Base-by-base conservation (phyloP, 176 grass and related monocot species). In the Carex myosuroides region DNA sequence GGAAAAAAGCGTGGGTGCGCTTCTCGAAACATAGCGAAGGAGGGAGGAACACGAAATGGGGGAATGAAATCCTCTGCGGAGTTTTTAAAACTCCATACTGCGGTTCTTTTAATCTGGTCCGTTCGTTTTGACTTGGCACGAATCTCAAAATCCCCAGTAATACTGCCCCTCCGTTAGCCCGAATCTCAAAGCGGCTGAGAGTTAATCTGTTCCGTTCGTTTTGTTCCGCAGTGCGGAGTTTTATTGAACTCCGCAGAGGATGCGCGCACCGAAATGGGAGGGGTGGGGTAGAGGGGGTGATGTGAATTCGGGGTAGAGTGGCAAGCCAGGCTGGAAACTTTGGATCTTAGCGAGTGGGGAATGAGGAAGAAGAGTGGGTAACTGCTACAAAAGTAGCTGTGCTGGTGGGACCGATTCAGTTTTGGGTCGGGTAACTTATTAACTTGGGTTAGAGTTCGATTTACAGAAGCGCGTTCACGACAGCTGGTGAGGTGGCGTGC, bases 1-100 rank as follows among this genome's bases (percentile, higher is more conserved):
- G 81, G 72, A 69, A 85, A 85, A 91, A 94, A 82, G 80, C 85
- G 56, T 60, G 81, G 83, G 88, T 88, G 83, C 86, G 71, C 46
- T 91, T 90, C 85, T 92, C 91, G 91, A 92, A 85, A 82, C 29
- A 22, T 18, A 46, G 44, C 64, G 14, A 70, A 26, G 35, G 35
- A 37, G 86, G 6, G 52, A 24, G 37, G 22, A 57, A 89, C 57
- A 74, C 56, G 88, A 95, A 89, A 26, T 26, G 26, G 26, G 26
- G n/a, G n/a, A n/a, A n/a, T n/a, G n/a, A n/a, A n/a, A n/a, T n/a
- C n/a, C n/a, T n/a, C n/a, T n/a, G n/a, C n/a, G n/a, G n/a, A n/a
- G n/a, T n/a, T n/a, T n/a, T n/a, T n/a, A n/a, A n/a, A n/a, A n/a
- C n/a, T n/a, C n/a, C n/a, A n/a, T n/a, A n/a, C n/a, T n/a, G n/a